Conservation (phyloP, 345 rosid species). For the Raphanus raphanistrum region DNA sequence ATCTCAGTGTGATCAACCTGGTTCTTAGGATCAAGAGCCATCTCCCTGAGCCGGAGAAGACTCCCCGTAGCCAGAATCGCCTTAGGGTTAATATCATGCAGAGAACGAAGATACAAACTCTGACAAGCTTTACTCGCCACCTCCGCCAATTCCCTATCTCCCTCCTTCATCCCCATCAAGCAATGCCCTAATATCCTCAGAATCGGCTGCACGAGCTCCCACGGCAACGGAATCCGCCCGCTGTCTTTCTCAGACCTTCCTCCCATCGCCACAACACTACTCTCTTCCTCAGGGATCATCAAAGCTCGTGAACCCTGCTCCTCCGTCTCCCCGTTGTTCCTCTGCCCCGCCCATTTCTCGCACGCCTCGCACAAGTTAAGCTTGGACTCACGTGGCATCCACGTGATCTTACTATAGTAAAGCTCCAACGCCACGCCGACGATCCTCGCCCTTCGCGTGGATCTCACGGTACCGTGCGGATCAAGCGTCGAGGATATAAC, state of each 20-base stretch:
- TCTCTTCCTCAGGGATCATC: slow-evolving; percentile 11
- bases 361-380: slow-evolving; percentile 73
- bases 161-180: slow-evolving; percentile 45
- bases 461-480: slow-evolving; percentile 75
- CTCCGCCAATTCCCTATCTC: slow-evolving; percentile 40
- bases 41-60: slow-evolving; percentile 55
- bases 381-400: slow-evolving; percentile 62
- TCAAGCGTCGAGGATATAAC: slow-evolving; percentile 67
- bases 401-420: slow-evolving; percentile 55
- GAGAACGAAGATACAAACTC: slow-evolving; percentile 56
- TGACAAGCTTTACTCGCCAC: slow-evolving; percentile 53
- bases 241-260: slow-evolving; percentile 14
- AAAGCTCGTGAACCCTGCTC: background rate
- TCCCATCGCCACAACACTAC: background rate
- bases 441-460: slow-evolving; percentile 67
- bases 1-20: slow-evolving; percentile 63
- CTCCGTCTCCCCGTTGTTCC: slow-evolving; percentile 28
- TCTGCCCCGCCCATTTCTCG: slow-evolving; percentile 59
- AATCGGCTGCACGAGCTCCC: slow-evolving; percentile 82
- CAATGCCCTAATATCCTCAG: slow-evolving; percentile 80
- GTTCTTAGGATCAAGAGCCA: slow-evolving; percentile 46
- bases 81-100: slow-evolving; percentile 68
- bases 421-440: slow-evolving; percentile 78
- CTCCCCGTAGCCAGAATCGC: slow-evolving; percentile 74
- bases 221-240: slow-evolving; percentile 56